A percentile compares a stretch with the other conserved stretches of the same genome.
Conservation (phyloP, 768 basidiomycete species). For the Mycena epipterygia region DNA sequence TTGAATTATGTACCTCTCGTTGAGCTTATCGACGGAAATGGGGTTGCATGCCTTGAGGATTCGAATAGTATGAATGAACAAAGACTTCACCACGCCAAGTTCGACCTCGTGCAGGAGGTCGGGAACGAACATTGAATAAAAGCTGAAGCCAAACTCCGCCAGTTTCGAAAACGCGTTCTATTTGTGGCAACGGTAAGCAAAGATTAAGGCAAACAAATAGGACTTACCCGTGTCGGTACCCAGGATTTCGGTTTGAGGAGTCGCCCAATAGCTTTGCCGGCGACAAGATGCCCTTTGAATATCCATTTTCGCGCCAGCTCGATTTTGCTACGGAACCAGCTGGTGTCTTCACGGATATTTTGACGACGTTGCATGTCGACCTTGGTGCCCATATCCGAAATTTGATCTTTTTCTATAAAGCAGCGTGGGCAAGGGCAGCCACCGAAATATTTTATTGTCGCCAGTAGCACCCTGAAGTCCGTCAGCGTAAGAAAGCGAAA, state of each 20-base stretch:
- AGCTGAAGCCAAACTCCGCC: slow-evolving; percentile 39
- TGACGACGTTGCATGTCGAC: too few relatives aligned
- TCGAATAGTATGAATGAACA: slow-evolving; percentile 49
- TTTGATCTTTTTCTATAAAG: too few relatives aligned
- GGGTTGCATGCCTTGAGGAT: slow-evolving; percentile 38
- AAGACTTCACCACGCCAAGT: slow-evolving; percentile 53
- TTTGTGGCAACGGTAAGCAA: neutral
- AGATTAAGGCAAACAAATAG: neutral
- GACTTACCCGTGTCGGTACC: slow-evolving; percentile 3
- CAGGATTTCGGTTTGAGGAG: slow-evolving; percentile 7
- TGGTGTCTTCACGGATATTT: too few relatives aligned
- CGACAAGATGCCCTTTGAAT: too few relatives aligned
- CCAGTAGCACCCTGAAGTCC: too few relatives aligned
- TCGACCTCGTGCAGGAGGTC: slow-evolving; percentile 58
- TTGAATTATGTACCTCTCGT: slow-evolving; percentile 37
- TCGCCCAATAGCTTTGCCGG: neutral
- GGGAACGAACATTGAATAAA: slow-evolving; percentile 46
- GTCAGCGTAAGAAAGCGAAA: too few relatives aligned
- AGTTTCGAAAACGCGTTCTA: slow-evolving; percentile 51
- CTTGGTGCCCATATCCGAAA: too few relatives aligned
- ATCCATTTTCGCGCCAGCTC: too few relatives aligned
- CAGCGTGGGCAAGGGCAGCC: too few relatives aligned
- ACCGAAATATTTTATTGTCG: too few relatives aligned
- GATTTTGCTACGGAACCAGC: too few relatives aligned
- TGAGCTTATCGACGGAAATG: slow-evolving; percentile 40